Evolutionary conservation across 768 basidiomycete species (phyloP), one percentile per base, ranked within the genome.

Genomic region (Trametes meyenii): DNA sequence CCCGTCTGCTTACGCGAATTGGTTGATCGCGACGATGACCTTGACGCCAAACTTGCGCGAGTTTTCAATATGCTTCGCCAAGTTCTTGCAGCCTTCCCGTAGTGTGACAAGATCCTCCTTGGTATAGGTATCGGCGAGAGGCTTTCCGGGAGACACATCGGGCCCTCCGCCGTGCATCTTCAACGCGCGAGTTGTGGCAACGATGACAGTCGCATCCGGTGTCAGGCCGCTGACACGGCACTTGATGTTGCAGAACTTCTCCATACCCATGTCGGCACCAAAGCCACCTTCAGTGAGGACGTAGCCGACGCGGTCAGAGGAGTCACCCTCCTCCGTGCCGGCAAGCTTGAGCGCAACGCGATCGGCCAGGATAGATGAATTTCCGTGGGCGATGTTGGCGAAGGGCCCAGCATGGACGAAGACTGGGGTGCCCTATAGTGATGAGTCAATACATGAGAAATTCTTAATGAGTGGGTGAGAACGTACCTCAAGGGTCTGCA

Each of bases 141-240:
- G 85, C 74, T 97, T 98, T 52, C 96, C 96, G 26, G 96, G 96
- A 2, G 92, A 91, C 55, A 98, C 96, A 24, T 97, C 95, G 5
- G 96, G 96, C 61, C 92, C 97, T 62, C 96, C 96, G 44, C 96
- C 96, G 73, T 99, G 96, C 96, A 99, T 99, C 83, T 98, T 99
- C 63, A 99, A 79, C 21, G 96, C 96, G 66, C 96, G 90, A 29
- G 96, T 95, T 4, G 96, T 99, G 7, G 96, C 97, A 55, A 99
- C 96, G 69, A 99, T 91, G 66, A 99, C 86, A 39, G 90, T 90
- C 3, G 94, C 96, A 75, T 99, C 93, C 10, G 97, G 97, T 58
- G 81, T 89, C 71, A 98, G 83, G 50, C 96, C 96, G 63, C 92
- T 95, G 60, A 90, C 82, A 62, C 96, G 88, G 75, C 96, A 98